Conservation (phyloP, 2,329 filamentous ascomycete genomes). For the Passalora sequoiae region DNA sequence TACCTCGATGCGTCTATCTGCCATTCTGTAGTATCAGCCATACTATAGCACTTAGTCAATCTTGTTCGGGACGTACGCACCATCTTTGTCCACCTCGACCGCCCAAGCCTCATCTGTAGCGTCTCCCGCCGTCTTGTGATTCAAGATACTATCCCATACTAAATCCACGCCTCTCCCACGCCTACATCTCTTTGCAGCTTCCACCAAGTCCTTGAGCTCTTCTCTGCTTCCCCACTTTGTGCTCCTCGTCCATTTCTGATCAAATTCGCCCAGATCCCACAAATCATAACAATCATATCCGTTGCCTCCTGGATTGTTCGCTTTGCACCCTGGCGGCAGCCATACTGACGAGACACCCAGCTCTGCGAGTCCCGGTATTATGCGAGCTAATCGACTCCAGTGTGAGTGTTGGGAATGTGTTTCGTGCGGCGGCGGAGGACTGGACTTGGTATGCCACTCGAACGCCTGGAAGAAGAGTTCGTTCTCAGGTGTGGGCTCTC, state of each 20-base stretch:
- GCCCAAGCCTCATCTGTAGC: conserved; percentile 57
- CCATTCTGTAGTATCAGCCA: background rate
- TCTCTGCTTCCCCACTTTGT: conserved; percentile 67
- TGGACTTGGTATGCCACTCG: conserved; percentile 63
- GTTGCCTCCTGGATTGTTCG: conserved; percentile 55
- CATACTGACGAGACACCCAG: conserved; percentile 59
- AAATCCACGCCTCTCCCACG: conserved; percentile 49
- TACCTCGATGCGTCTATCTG: conserved; percentile 45
- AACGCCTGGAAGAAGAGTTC: conserved; percentile 62
- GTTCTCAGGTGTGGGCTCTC: conserved; percentile 28
- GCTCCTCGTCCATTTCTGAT: conserved; percentile 57
- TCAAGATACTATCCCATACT: conserved; percentile 67
- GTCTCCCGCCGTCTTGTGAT: conserved; percentile 67
- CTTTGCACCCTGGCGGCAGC: conserved; percentile 69
- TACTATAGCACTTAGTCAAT: too few species aligned
- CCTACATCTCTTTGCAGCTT: conserved; percentile 45
- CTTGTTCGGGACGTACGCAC: too few species aligned
- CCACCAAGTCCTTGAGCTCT: conserved; percentile 53
- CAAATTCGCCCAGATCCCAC: conserved; percentile 69
- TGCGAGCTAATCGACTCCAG: conserved; percentile 26
- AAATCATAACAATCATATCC: conserved; percentile 59
- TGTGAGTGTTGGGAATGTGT: conserved; percentile 44
- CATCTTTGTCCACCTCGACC: conserved; percentile 55
- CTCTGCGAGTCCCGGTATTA: conserved; percentile 31
- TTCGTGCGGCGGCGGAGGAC: conserved; percentile 25